Evolutionary conservation across 139 green algal genomes (phyloP).

Genomic region (Chlamydomonas sphaeroides): DNA sequence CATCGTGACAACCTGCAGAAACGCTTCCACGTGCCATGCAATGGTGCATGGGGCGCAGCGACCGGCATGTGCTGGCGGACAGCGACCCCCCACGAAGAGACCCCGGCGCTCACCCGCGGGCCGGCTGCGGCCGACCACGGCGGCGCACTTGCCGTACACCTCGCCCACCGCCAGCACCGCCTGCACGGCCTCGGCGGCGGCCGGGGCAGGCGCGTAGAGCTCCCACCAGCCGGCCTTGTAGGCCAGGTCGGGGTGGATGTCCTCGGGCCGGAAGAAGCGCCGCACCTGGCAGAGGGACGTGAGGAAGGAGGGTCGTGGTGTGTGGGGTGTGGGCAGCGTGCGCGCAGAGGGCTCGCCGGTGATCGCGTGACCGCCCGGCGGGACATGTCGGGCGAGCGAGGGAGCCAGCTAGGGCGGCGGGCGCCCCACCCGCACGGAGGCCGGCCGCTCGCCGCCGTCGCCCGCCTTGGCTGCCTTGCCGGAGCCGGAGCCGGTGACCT

Average conservation of each 20-base stretch:
- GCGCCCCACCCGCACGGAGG: background rate
- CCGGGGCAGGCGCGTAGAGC: slow-evolving; percentile 34
- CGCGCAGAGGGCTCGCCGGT: too few species aligned
- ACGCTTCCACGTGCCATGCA: too few species aligned
- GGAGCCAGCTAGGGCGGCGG: too few species aligned
- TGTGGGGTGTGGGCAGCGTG: too few species aligned
- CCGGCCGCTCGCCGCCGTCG: too few species aligned
- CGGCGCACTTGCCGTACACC: slow-evolving; percentile 52
- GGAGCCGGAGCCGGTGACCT: background rate
- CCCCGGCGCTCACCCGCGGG: slow-evolving; percentile 18
- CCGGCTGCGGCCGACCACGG: background rate
- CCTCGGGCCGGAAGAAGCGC: slow-evolving; percentile 93
- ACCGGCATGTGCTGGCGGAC: too few species aligned
- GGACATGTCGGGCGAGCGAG: too few species aligned
- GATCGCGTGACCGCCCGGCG: background rate
- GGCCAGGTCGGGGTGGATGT: slow-evolving; percentile 77
- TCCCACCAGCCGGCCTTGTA: slow-evolving; percentile 77
- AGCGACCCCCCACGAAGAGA: too few species aligned
- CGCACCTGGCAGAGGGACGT: slow-evolving; percentile 58
- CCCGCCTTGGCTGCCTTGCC: background rate
- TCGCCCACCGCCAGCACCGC: slow-evolving; percentile 6
- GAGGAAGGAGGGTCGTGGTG: too few species aligned
- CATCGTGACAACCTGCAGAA: too few species aligned
- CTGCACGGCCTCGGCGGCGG: background rate
- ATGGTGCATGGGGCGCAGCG: too few species aligned